Evolutionary conservation across 768 basidiomycete species (phyloP).

Genomic region (Gloeopeniophorella convolvens): DNA sequence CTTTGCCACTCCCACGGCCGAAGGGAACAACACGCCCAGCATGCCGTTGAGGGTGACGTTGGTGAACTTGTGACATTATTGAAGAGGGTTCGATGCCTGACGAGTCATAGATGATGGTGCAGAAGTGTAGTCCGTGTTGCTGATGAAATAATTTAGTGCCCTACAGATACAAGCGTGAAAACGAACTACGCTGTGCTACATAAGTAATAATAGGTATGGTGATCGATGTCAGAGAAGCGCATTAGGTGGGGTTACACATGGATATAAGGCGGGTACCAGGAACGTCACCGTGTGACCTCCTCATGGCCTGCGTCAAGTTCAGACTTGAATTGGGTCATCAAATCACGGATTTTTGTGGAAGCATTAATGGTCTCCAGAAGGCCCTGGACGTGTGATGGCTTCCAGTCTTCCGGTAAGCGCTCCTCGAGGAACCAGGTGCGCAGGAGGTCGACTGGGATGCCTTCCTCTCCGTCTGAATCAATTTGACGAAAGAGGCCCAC

Average conservation of each 20-base stretch:
- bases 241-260: neutral
- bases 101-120: too few species aligned
- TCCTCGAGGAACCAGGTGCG: slow-evolving; percentile 52
- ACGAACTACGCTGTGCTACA: too few species aligned
- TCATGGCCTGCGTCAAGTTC: neutral
- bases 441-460: slow-evolving; percentile 10
- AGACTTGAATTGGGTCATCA: neutral
- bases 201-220: too few species aligned
- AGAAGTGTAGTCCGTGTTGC: too few species aligned
- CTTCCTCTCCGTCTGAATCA: neutral
- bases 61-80: neutral
- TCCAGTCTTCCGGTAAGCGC: slow-evolving; percentile 52
- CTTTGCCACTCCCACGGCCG: slow-evolving; percentile 26
- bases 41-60: slow-evolving; percentile 25
- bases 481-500: slow-evolving; percentile 24
- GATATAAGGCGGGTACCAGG: too few species aligned
- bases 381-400: slow-evolving; percentile 10
- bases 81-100: too few species aligned
- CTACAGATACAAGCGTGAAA: too few species aligned
- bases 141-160: too few species aligned
- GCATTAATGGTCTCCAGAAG: slow-evolving; percentile 1
- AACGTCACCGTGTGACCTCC: neutral
- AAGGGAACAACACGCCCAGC: slow-evolving; percentile 19
- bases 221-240: too few species aligned
- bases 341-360: neutral